Evolutionary conservation across 2,329 filamentous ascomycete species (phyloP), one percentile per base, ranked within the genome.

Genomic region (Mycocentrospora acerina): DNA sequence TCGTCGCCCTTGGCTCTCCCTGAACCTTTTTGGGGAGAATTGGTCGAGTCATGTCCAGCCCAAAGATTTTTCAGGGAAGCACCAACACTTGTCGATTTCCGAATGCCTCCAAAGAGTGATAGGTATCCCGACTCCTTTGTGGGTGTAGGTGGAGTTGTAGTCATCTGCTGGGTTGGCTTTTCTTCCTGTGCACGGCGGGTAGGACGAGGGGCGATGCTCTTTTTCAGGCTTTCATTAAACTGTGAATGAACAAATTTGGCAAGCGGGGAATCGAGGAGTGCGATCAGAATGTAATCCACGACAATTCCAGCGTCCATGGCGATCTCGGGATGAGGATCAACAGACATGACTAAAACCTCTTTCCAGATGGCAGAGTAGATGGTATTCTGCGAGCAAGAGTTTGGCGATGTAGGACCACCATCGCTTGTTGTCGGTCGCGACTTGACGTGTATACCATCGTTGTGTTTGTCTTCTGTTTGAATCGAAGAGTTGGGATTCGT

Each of bases 301-400:
- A 97, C 83, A n/a, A 85, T 77, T 5, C 82, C 83, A 8, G 90
- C 91, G 63, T 93, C 87, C 50, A 85, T 80, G 47, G 94, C 87
- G 24, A 97, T 88, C 60, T 97, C 91, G 1, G 91, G 90, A 60
- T 96, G 90, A 27, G 93, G 91, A 61, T 98, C 93, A 13, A 95
- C 88, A 29, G 89, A 91, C 66, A 97, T 77, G 46, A 95, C 88
- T 42, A 96, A 74, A 29, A 94, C 78, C 58, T 96, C 88, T 64
- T 95, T 93, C 93, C 93, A 98, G 46, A 94, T 86, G 1, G 90
- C 87, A 19, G 90, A 86, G 64, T 94, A 96, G 13, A 95, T 87
- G 0, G 90, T 95, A 60, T 95, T 93, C 49, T 88, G 83, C 10
- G 90, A 89, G 38, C 62, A 66, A 1, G 54, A 48, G 30, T 46